phyloP scores from a whole-genome alignment of 2,329 filamentous ascomycete species.

The Botrytis fabae region DNA sequence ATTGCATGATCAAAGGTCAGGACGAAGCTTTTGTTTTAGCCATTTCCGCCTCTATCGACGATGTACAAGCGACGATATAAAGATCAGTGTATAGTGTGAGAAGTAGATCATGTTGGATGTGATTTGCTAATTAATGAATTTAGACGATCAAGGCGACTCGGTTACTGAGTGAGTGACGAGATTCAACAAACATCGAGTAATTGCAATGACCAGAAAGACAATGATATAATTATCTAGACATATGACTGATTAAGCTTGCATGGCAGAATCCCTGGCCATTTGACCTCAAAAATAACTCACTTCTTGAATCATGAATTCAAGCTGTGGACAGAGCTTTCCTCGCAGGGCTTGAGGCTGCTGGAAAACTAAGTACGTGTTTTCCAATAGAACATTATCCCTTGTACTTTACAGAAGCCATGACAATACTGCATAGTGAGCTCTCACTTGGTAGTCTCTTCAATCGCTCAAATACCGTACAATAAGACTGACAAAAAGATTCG shows the following conservation, averaged over 20 bases:
- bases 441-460: neutral
- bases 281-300: neutral
- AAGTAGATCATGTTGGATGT: too few relatives aligned
- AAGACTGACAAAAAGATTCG: neutral
- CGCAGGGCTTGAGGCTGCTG: too few relatives aligned
- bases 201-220: neutral
- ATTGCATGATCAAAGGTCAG: neutral
- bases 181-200: neutral
- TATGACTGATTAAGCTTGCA: neutral
- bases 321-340: too few relatives aligned
- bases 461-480: neutral
- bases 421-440: neutral
- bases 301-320: neutral
- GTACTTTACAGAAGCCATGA: neutral
- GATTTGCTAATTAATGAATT: neutral
- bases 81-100: neutral
- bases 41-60: neutral
- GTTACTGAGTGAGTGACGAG: neutral
- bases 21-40: accelerated
- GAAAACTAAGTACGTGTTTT: accelerated
- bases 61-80: neutral
- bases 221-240: neutral
- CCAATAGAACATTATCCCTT: neutral
- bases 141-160: too few relatives aligned
- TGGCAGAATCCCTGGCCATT: neutral